Evolutionary conservation across 176 grass and related monocot species (phyloP), one percentile per base, ranked within the genome.

Genomic region (Themeda triandra): DNA sequence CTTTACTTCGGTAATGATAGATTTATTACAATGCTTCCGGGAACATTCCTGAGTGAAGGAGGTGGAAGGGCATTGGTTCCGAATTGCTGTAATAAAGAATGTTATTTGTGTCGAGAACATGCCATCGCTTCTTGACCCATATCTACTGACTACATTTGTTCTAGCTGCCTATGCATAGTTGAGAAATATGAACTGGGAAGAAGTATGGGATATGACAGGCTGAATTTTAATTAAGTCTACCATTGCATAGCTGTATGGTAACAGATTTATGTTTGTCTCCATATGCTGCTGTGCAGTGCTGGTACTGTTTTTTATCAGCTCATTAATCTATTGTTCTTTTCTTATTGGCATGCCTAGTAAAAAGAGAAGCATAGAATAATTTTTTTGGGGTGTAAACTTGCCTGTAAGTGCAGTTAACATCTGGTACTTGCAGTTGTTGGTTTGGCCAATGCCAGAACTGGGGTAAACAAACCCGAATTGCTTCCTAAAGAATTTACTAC

Each of bases 401-500:
- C 23, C 25, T 31, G 27, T 46, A 46, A 63, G 18, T 37, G 6
- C 21, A 63, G 10, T 68, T 77, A 72, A 71, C 44, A 44, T 71
- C 13, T 71, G 24, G 33, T 88, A 27, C 79, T 25, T 85, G 62
- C 82, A 98, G 92, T 85, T 90, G 70, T 87, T 78, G 83, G 81
- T 80, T 69, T 40, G 17, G 92, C 80, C n/a, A 78, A 89, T 83
- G 92, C 95, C 0, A 93, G 92, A 73, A 78, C 90, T 82, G 95
- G 95, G 54, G 95, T 98, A 33, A 93, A 95, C 75, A 98, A 91
- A 69, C 95, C 95, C 23, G 92, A 95, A 79, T 80, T 95, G 76
- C 96, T 98, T 49, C 95, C 92, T 6, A 92, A 93, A 81, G 95
- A 98, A 88, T 98, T 93, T 80, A 90, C 86, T 35, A 88, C 95